phyloP scores from a whole-genome alignment of 1,139 yeast species.

The Casaregolazyma lundiana region DNA sequence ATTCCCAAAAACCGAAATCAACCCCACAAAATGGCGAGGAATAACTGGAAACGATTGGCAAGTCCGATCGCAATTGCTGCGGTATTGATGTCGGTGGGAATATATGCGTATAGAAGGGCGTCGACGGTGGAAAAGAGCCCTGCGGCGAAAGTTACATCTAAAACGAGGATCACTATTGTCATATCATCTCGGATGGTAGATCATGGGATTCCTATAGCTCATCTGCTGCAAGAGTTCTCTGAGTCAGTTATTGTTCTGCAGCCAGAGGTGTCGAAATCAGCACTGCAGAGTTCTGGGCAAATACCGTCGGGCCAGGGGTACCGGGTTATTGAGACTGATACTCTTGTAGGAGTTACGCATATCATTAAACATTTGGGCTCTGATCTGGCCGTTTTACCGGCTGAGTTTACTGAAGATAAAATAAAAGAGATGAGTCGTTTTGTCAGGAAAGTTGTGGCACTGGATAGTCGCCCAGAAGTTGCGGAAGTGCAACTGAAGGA shows the following conservation, averaged over 20 bases:
- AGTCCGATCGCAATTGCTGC: constrained; percentile 5
- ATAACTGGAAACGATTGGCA: neutral
- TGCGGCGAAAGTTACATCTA: neutral
- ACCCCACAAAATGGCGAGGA: constrained; percentile 1
- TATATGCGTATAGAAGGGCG: constrained; percentile 1
- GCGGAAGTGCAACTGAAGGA: constrained; percentile 17
- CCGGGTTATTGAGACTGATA: constrained; percentile 31
- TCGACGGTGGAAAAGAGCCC: neutral
- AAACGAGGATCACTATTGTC: constrained; percentile 1
- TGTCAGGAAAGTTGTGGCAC: constrained; percentile 23
- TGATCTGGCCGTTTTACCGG: constrained; percentile 26
- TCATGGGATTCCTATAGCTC: constrained; percentile 24
- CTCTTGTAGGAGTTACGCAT: constrained; percentile 29
- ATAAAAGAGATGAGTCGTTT: constrained; percentile 23
- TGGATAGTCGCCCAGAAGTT: constrained; percentile 16
- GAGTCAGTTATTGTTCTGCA: constrained; percentile 26
- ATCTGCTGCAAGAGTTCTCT: constrained; percentile 22
- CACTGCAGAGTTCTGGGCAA: constrained; percentile 21
- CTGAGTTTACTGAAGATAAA: constrained; percentile 20
- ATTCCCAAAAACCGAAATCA: too few species aligned
- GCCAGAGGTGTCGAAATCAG: constrained; percentile 22
- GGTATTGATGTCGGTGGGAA: constrained; percentile 6
- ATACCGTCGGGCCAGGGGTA: constrained; percentile 20
- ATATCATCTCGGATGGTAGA: constrained; percentile 17
- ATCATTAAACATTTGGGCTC: constrained; percentile 32